Evolutionary conservation across 192 early-diverging fungal genomes (phyloP).

Genomic region (Pilobolus umbonatus): DNA sequence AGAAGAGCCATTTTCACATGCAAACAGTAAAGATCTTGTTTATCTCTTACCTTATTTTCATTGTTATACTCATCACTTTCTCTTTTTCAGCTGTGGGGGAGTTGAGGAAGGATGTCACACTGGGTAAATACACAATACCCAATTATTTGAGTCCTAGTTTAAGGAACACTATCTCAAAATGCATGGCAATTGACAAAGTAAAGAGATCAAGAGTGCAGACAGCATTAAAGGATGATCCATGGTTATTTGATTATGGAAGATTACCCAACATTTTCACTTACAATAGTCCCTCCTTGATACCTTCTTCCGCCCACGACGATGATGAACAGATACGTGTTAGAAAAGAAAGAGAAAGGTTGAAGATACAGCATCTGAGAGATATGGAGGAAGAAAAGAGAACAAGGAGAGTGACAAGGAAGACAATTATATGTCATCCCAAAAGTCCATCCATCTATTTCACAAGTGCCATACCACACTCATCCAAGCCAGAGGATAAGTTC

Average conservation of each 20-base stretch:
- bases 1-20: conserved; percentile 42
- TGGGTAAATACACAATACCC: conserved; percentile 38
- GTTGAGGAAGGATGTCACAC: conserved; percentile 41
- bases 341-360: conserved; percentile 7
- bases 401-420: conserved; percentile 12
- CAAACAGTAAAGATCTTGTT: conserved; percentile 20
- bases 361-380: conserved; percentile 24
- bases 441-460: conserved; percentile 31
- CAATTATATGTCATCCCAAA: conserved; percentile 26
- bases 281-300: not conserved
- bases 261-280: conserved; percentile 17
- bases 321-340: conserved; percentile 3
- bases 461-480: conserved; percentile 14
- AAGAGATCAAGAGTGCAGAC: conserved; percentile 33
- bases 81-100: conserved; percentile 40
- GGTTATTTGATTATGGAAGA: conserved; percentile 38
- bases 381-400: conserved; percentile 25
- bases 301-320: not conserved
- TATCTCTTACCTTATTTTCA: not conserved
- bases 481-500: conserved; percentile 18
- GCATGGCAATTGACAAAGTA: conserved; percentile 36
- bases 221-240: conserved; percentile 42
- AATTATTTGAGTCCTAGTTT: conserved; percentile 32
- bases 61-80: not conserved
- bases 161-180: conserved; percentile 39